Evolutionary conservation across 495 filamentous ascomycete genomes (phyloP).

Genomic region (Elasticomyces elasticus): DNA sequence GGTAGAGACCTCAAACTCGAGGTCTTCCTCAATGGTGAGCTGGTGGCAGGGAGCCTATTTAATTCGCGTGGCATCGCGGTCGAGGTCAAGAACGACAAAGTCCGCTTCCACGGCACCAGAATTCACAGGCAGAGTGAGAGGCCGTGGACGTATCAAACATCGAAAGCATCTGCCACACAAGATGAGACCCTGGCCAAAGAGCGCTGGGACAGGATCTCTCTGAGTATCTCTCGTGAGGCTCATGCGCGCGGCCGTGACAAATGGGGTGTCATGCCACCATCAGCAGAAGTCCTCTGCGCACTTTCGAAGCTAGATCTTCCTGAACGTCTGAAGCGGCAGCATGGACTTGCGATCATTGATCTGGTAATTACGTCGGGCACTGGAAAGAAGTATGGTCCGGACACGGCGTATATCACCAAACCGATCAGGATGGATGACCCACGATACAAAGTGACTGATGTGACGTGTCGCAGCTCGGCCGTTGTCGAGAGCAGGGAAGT

Average conservation of each 20-base stretch:
- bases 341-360: slow-evolving; percentile 35
- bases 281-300: slow-evolving; percentile 32
- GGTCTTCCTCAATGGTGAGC: slow-evolving; percentile 38
- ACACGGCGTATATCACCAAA: slow-evolving; percentile 20
- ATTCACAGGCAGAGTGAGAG: slow-evolving; percentile 30
- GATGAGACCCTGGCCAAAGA: not conserved
- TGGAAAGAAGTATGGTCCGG: slow-evolving; percentile 24
- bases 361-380: slow-evolving; percentile 32
- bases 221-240: slow-evolving; percentile 28
- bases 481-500: too few relatives aligned
- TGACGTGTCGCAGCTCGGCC: not conserved
- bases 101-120: slow-evolving; percentile 32
- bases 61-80: slow-evolving; percentile 8
- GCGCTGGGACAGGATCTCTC: slow-evolving; percentile 30
- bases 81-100: slow-evolving; percentile 10
- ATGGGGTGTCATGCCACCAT: slow-evolving; percentile 25
- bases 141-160: slow-evolving; percentile 29
- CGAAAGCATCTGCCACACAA: not conserved
- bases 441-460: not conserved
- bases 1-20: slow-evolving; percentile 33
- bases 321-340: slow-evolving; percentile 18
- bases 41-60: slow-evolving; percentile 26
- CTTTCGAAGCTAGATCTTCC: slow-evolving; percentile 32
- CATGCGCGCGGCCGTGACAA: slow-evolving; percentile 24
- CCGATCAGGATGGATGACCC: slow-evolving; percentile 24